phyloP scores from a whole-genome alignment of 2,329 filamentous ascomycete genomes.

The Alternaria sp. region DNA sequence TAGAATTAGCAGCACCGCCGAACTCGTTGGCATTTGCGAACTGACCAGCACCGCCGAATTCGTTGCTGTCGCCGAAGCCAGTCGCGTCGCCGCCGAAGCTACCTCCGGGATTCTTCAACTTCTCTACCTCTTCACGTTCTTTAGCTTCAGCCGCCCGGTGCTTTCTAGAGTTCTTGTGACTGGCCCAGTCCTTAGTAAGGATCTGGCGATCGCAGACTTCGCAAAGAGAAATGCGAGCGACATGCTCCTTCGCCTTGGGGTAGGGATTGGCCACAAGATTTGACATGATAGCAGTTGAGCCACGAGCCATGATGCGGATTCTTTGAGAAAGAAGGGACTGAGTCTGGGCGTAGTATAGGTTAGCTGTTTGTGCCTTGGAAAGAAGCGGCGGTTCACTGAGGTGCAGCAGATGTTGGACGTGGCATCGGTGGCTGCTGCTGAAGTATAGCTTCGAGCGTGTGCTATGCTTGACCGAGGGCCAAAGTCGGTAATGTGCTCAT shows the following conservation, averaged over 20 bases:
- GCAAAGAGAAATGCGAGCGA: slow-evolving; percentile 33
- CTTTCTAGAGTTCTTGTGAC: slow-evolving; percentile 45
- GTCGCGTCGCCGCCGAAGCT: slow-evolving; percentile 17
- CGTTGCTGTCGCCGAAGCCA: slow-evolving; percentile 15
- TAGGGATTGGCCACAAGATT: slow-evolving; percentile 37
- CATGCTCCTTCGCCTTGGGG: slow-evolving; percentile 27
- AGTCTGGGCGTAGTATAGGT: neutral
- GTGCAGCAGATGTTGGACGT: neutral
- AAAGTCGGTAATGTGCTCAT: neutral
- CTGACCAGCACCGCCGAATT: slow-evolving; percentile 40
- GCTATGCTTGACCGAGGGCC: neutral
- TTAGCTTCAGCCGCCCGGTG: slow-evolving; percentile 36
- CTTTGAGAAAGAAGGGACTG: neutral
- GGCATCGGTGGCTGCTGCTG: neutral
- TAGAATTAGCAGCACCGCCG: slow-evolving; percentile 52
- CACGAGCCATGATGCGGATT: slow-evolving; percentile 19
- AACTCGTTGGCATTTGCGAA: slow-evolving; percentile 45
- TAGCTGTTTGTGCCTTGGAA: slow-evolving; percentile 1
- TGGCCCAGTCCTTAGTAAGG: slow-evolving; percentile 41
- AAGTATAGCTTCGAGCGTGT: neutral
- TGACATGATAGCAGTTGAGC: slow-evolving; percentile 1
- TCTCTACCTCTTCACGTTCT: slow-evolving; percentile 26
- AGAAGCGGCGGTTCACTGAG: slow-evolving; percentile 9
- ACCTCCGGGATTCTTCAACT: slow-evolving; percentile 3
- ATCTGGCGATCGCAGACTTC: slow-evolving; percentile 44